These are phyloP conservation scores for Porcisia hertigi DNA, from an alignment of 208 protist genomes.

Conservation along the genomic window DNA sequence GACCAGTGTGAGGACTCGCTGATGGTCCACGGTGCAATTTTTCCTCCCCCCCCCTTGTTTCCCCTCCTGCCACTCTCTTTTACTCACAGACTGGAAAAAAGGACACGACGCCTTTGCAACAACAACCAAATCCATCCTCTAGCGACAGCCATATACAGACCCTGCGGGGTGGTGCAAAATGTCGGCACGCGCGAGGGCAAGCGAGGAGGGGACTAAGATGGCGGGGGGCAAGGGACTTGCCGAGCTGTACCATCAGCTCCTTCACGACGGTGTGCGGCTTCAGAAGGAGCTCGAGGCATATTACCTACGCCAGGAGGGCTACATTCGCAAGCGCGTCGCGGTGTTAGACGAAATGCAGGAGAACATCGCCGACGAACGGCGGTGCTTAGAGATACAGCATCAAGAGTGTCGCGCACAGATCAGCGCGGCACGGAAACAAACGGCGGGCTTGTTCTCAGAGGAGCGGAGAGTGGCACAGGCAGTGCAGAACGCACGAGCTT, in stretches of 20 bases:
- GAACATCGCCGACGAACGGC: constrained; percentile 80
- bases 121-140: background rate
- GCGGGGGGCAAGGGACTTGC: constrained; percentile 8
- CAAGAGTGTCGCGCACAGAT: constrained; percentile 87
- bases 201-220: background rate
- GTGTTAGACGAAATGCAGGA: constrained; percentile 81
- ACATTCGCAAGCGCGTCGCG: constrained; percentile 80
- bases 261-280: constrained; percentile 35
- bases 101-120: background rate
- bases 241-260: constrained; percentile 40
- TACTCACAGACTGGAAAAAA: background rate
- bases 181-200: background rate
- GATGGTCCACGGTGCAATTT: too few relatives aligned
- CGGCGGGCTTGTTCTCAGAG: constrained; percentile 45
- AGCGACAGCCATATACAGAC: background rate
- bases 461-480: constrained; percentile 47
- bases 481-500: constrained; percentile 32
- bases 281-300: constrained; percentile 80
- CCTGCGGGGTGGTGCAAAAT: background rate
- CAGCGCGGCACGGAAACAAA: constrained; percentile 53
- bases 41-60: too few relatives aligned
- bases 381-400: constrained; percentile 81
- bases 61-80: too few relatives aligned
- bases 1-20: too few relatives aligned
- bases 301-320: constrained; percentile 72